Conservation (phyloP, 2,329 filamentous ascomycete genomes). For the Arthrocladium fulminans region DNA sequence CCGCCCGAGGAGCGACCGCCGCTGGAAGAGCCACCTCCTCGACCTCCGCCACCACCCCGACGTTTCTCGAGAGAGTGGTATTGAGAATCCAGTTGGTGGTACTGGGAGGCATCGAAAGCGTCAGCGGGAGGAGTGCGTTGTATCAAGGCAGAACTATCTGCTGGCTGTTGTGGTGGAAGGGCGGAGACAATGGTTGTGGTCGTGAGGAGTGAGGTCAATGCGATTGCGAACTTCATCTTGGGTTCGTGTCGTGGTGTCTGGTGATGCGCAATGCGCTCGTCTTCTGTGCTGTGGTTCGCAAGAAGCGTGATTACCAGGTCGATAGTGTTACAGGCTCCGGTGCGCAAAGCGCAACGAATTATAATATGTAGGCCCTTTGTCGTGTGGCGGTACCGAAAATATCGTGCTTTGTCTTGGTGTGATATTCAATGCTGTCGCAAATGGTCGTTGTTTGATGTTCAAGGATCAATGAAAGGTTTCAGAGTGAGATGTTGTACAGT, state of each 20-base stretch:
- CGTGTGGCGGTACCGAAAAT: no score
- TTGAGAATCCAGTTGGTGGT: constrained; percentile 13
- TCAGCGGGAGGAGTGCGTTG: background rate
- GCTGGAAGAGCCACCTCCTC: constrained; percentile 9
- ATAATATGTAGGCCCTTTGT: background rate
- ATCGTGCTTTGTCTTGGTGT: no score
- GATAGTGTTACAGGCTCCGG: no score
- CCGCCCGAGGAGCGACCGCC: constrained; percentile 11
- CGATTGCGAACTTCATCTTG: constrained; percentile 1
- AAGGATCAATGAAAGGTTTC: no score
- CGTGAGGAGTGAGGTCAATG: constrained; percentile 1
- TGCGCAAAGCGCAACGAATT: background rate
- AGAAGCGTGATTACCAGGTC: no score
- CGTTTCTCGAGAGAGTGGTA: constrained; percentile 21
- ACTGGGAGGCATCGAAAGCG: constrained; percentile 1
- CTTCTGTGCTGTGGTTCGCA: background rate
- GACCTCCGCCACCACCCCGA: constrained; percentile 16
- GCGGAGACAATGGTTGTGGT: constrained; percentile 11
- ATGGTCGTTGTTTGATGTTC: background rate
- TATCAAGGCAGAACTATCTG: constrained; percentile 2
- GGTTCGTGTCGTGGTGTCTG: background rate
- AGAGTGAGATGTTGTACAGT: no score
- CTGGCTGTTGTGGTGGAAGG: constrained; percentile 8
- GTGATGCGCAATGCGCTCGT: background rate
- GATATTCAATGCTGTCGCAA: background rate